Evolutionary conservation across 306 rosid species (phyloP), one percentile per base, ranked within the genome.

Genomic region (Pyrus communis): DNA sequence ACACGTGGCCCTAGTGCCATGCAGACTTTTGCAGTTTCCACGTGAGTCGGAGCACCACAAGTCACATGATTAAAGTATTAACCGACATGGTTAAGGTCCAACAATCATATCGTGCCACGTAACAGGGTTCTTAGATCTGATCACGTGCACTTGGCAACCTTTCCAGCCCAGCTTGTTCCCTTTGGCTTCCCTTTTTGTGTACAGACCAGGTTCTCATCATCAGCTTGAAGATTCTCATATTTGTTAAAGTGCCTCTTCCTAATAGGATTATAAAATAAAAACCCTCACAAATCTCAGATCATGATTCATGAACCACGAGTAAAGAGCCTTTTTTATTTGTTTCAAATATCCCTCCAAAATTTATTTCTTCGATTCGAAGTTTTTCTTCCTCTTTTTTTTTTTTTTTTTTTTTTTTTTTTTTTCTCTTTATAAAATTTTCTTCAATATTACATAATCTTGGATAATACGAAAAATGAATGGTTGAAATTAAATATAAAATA

Each of bases 31-130:
- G 58, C 82, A 80, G 90, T 21, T 78, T 65, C 88, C 86, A 87
- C 87, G 90, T 84, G 90, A 87, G 82, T 69, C 38, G 27, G 75
- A 81, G 30, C 18, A 66, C 18, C 8, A 69, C 76, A 67, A 13
- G 66, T 85, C 88, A 88, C 86, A 69, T 83, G 87, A 83, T 70
- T n/a, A n/a, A n/a, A n/a, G n/a, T n/a, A n/a, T n/a, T 63, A 46
- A 76, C 82, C 86, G 81, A 78, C 77, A 66, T 1, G 23, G 27
- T 14, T 5, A 5, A 38, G 72, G 75, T 22, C 73, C 25, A 18
- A 19, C 13, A 71, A 78, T 62, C 55, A 23, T 13, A 7, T 28
- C 18, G 35, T 1, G 80, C 86, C 92, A 83, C 85, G 82, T 77
- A 54, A 35, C 45, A 4, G 17, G 46, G 1, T 30, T 21, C 78